Conservation (phyloP, 257 asterid genomes). For the Euphrasia confusa region DNA sequence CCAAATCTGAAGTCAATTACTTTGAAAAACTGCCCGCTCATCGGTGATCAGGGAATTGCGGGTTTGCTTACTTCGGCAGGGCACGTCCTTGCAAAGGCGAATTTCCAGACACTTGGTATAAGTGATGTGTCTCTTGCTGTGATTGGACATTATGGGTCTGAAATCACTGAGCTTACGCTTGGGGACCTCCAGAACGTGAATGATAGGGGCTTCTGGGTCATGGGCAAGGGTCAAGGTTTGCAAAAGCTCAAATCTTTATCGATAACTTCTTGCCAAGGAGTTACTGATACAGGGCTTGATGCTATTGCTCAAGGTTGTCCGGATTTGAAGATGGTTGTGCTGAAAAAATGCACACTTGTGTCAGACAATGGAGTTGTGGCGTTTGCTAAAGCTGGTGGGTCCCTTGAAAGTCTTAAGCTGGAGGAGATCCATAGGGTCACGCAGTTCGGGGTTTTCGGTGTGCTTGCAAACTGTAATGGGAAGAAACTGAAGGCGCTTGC, state of each 20-base stretch:
- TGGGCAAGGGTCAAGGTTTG: conserved; percentile 83
- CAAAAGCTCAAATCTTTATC: conserved; percentile 60
- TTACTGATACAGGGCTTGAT: conserved; percentile 65
- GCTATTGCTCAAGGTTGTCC: conserved; percentile 71
- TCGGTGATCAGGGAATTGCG: conserved; percentile 76
- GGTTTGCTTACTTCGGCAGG: conserved; percentile 69
- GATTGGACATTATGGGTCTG: conserved; percentile 75
- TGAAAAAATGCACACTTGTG: conserved; percentile 47
- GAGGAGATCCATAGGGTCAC: conserved; percentile 78
- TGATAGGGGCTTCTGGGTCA: conserved; percentile 96
- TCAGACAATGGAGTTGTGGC: conserved; percentile 72
- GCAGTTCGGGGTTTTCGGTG: conserved; percentile 59
- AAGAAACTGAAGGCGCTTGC: conserved; percentile 53
- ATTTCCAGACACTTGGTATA: conserved; percentile 52
- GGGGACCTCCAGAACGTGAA: conserved; percentile 56
- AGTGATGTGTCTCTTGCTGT: conserved; percentile 84
- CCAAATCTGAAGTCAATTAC: conserved; percentile 49
- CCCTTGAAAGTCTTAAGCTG: conserved; percentile 59
- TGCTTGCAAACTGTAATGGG: conserved; percentile 50
- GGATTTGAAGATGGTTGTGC: conserved; percentile 45
- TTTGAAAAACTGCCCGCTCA: conserved; percentile 55
- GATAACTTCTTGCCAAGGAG: conserved; percentile 64
- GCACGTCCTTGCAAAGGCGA: conserved; percentile 47
- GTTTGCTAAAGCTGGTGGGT: conserved; percentile 49
- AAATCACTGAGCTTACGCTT: conserved; percentile 53